Conservation (phyloP, 192 early-diverging fungal species). For the Mortierella alpina region DNA sequence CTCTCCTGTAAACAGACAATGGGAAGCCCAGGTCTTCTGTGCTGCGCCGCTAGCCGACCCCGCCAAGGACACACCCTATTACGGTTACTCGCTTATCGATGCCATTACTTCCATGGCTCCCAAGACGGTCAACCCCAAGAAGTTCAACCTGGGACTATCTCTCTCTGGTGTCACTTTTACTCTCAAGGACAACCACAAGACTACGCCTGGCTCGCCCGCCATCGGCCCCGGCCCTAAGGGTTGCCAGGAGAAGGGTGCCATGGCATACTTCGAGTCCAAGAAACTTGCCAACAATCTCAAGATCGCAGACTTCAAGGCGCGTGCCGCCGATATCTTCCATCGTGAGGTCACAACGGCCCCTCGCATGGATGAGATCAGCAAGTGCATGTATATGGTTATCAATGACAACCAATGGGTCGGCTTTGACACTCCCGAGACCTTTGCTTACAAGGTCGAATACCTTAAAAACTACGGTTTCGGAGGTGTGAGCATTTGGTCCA, state of each 20-base stretch:
- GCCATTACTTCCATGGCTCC: conserved; percentile 36
- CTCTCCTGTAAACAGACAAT: conserved; percentile 9
- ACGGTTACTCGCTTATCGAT: conserved; percentile 28
- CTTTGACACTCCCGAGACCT: conserved; percentile 34
- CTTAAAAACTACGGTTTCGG: conserved; percentile 30
- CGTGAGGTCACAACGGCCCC: conserved; percentile 13
- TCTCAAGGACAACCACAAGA: conserved; percentile 16
- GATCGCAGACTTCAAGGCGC: neutral
- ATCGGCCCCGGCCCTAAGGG: conserved; percentile 18
- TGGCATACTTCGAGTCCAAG: conserved; percentile 30
- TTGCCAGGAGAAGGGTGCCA: conserved; percentile 37
- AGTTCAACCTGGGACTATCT: conserved; percentile 40
- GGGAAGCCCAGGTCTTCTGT: conserved; percentile 32
- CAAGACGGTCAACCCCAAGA: conserved; percentile 25
- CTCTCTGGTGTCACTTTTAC: conserved; percentile 40
- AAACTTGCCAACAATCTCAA: conserved; percentile 1
- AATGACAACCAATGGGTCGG: conserved; percentile 30
- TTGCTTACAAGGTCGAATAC: conserved; percentile 30
- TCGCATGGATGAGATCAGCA: conserved; percentile 19
- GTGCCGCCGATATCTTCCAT: neutral
- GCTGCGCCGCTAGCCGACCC: conserved; percentile 30
- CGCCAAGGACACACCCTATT: conserved; percentile 13
- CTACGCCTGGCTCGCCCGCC: conserved; percentile 20
- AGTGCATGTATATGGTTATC: conserved; percentile 42
- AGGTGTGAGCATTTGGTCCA: conserved; percentile 41